Conservation (phyloP, 768 basidiomycete species). For the Psilocybe cubensis region DNA sequence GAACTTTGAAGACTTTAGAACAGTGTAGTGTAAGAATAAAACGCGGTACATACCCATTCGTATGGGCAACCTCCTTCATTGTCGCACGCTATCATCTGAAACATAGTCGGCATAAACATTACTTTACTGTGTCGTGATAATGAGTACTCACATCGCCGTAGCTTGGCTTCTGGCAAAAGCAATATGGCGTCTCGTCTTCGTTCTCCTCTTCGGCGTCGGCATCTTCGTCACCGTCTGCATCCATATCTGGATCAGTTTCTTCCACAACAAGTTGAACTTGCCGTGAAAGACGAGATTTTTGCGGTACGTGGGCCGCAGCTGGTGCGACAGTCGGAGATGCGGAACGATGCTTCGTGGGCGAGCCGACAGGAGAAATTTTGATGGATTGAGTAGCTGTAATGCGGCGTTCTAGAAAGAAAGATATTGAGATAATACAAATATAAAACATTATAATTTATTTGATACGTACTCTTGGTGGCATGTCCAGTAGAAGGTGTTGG, state of each 20-base stretch:
- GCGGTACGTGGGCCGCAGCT: constrained; percentile 35
- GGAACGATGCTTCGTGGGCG: constrained; percentile 45
- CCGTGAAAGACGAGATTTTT: constrained; percentile 50
- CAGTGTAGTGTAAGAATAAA: neutral
- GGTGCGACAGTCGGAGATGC: constrained; percentile 44
- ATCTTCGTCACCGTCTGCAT: constrained; percentile 45
- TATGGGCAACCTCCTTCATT: constrained; percentile 64
- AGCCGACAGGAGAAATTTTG: constrained; percentile 39
- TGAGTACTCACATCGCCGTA: constrained; percentile 48
- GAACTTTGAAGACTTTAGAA: constrained; percentile 41
- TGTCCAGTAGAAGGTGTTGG: constrained; percentile 30
- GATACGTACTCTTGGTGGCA: constrained; percentile 44
- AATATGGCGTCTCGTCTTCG: constrained; percentile 53
- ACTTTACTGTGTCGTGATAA: too few species aligned
- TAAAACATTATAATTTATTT: neutral
- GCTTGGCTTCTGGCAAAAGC: constrained; percentile 55
- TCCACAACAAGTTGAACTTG: constrained; percentile 42
- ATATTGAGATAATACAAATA: neutral
- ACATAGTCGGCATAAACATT: neutral
- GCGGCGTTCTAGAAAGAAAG: constrained; percentile 40
- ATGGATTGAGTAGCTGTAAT: constrained; percentile 42
- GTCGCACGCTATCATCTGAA: constrained; percentile 75
- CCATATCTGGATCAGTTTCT: constrained; percentile 41
- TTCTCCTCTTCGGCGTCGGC: constrained; percentile 45
- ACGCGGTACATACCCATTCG: constrained; percentile 60